Conservation (phyloP, 2,329 filamentous ascomycete genomes). For the Sporothrix pseudoabietina region DNA sequence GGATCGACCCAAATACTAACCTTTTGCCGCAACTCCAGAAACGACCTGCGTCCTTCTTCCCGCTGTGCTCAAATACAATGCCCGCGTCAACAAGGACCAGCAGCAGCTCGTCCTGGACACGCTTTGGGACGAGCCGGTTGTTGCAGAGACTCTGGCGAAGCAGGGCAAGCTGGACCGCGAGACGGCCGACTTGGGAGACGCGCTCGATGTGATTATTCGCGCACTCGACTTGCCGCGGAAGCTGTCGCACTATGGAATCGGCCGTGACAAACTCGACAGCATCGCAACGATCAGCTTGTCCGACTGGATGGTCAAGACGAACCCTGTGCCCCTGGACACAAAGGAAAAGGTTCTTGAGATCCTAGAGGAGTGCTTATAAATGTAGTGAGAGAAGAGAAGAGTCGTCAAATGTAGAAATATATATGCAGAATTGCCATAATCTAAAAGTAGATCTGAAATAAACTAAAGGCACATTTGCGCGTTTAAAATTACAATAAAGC, state of each 20-base stretch:
- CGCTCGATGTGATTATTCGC: conserved; percentile 51
- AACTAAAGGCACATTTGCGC: not conserved
- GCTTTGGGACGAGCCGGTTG: conserved; percentile 43
- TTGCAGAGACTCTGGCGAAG: conserved; percentile 41
- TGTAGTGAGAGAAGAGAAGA: too few species aligned
- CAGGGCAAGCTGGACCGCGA: conserved; percentile 36
- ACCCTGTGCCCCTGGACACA: conserved; percentile 49
- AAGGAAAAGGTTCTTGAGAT: conserved; percentile 53
- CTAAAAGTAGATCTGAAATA: not conserved
- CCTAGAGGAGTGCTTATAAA: conserved; percentile 43
- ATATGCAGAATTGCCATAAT: not conserved
- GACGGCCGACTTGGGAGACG: conserved; percentile 50
- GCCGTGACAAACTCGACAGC: conserved; percentile 48
- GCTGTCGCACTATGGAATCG: conserved; percentile 51
- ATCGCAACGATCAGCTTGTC: conserved; percentile 50
- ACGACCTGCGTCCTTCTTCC: conserved; percentile 58
- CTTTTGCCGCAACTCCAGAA: conserved; percentile 40
- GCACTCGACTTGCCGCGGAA: conserved; percentile 54
- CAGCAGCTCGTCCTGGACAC: conserved; percentile 46
- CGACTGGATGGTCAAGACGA: conserved; percentile 50
- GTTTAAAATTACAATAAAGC: not conserved
- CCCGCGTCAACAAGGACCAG: conserved; percentile 42
- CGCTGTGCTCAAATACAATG: conserved; percentile 55
- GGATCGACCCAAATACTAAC: not conserved
- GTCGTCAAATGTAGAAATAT: not conserved